These are phyloP conservation scores for Suillus occidentalis DNA, from an alignment of 768 basidiomycete genomes.

Conservation along the genomic window DNA sequence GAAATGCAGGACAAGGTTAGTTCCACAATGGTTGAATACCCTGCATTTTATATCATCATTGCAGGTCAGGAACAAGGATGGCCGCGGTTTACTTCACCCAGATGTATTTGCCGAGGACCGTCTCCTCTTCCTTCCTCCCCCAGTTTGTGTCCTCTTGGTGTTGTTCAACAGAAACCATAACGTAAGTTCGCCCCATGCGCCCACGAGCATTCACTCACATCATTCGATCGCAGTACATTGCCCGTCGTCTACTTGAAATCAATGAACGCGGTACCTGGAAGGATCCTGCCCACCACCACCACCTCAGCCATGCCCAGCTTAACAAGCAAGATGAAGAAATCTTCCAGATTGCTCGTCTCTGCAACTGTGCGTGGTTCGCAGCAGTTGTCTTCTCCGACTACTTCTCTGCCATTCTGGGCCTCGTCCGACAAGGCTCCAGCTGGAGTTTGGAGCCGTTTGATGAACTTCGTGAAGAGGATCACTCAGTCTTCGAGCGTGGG, in stretches of 20 bases:
- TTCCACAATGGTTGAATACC: too few species aligned
- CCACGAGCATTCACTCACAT: neutral
- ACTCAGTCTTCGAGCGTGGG: conserved; percentile 72
- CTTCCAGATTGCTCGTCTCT: conserved; percentile 78
- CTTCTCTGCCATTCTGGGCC: conserved; percentile 77
- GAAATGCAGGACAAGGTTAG: conserved; percentile 57
- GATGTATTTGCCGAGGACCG: conserved; percentile 82
- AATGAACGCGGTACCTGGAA: conserved; percentile 71
- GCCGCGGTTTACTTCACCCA: conserved; percentile 64
- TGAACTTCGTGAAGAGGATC: conserved; percentile 65
- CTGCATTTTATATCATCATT: conserved; percentile 3
- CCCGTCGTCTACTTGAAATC: conserved; percentile 71
- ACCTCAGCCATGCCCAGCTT: conserved; percentile 34
- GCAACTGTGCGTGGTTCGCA: conserved; percentile 83
- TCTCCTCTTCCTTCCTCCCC: conserved; percentile 76
- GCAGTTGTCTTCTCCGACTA: conserved; percentile 81
- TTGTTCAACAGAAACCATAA: conserved; percentile 91
- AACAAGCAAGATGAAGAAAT: conserved; percentile 68
- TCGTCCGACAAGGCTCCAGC: conserved; percentile 68
- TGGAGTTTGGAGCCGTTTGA: conserved; percentile 81
- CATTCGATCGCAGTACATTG: conserved; percentile 61
- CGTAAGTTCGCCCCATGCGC: conserved; percentile 40
- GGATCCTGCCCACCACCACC: conserved; percentile 51
- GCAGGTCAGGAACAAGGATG: conserved; percentile 45
- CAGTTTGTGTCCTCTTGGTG: conserved; percentile 71